Evolutionary conservation across 768 basidiomycete species (phyloP), one percentile per base, ranked within the genome.

Genomic region (Cantharellus cinnabarinus): DNA sequence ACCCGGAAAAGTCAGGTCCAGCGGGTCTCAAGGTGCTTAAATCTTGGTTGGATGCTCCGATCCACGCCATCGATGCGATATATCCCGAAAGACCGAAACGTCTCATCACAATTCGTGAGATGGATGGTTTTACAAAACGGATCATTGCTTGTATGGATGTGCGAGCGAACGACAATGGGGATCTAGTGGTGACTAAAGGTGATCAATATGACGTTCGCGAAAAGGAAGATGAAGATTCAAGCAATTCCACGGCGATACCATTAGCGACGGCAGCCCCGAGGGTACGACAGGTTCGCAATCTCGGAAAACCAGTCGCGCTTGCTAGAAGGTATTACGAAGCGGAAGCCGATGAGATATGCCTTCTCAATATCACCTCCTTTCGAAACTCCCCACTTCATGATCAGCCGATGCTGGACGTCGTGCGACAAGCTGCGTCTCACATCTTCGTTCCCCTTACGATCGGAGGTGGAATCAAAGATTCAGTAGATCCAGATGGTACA

Each of bases 301-400:
- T 99, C 55, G 95, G 95, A 57, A 98, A 95, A 71, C 95, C 95
- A 20, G 89, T 99, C 65, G 80, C 87, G 38, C 81, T 98, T 61
- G 85, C 93, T 2, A 78, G 77, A 54, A 80, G 79, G 63, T 98
- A 99, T 73, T 98, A 83, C 71, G 68, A 72, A 5, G 79, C 81
- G 40, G 91, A 91, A 40, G 94, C 94, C 52, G 95, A 99, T 70
- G 95, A 99, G 71, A 75, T 99, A 41, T 95, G 90, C 68, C 81
- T 99, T 63, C 83, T 99, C 68, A 99, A 99, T 72, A 99, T 99
- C 75, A 99, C 95, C 14, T 95, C 94, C 62, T 99, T 99, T 80
- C 87, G 95, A 62, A 84, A 87, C 66, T 97, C 90, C 10, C 93
- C 95, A 0, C 76, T 99, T 41, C 82, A 76, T 50, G 95, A 98